Evolutionary conservation across 805 yeast species (phyloP).

Genomic region (Kazachstania bromeliacearum): DNA sequence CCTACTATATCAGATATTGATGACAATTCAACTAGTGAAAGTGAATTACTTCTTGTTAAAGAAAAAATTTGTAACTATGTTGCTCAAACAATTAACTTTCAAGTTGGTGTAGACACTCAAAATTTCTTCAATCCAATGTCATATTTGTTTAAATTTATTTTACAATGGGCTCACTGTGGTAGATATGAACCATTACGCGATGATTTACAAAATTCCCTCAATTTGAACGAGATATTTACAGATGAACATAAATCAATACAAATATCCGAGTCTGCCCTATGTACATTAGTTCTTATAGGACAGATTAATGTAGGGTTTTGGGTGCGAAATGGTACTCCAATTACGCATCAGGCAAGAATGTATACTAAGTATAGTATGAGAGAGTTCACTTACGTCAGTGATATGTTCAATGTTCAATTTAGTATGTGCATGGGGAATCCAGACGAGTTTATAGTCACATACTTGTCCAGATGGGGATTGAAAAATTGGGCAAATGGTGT

Average conservation of each 20-base stretch:
- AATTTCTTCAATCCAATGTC: constrained; percentile 28
- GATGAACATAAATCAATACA: constrained; percentile 14
- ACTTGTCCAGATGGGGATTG: constrained; percentile 65
- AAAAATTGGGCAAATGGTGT: constrained; percentile 42
- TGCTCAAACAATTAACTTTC: constrained; percentile 18
- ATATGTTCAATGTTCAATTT: constrained; percentile 60
- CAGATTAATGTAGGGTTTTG: constrained; percentile 85
- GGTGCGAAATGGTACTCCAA: constrained; percentile 88
- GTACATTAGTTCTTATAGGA: constrained; percentile 66
- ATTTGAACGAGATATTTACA: constrained; percentile 12
- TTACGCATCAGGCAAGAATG: constrained; percentile 67
- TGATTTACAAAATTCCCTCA: constrained; percentile 10
- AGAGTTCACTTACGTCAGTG: constrained; percentile 75
- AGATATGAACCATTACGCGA: constrained; percentile 20
- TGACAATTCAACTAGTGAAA: not conserved
- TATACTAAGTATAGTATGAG: constrained; percentile 71
- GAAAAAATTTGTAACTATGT: constrained; percentile 21
- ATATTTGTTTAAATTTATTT: constrained; percentile 22
- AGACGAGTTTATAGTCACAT: constrained; percentile 43
- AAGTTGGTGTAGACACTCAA: constrained; percentile 27
- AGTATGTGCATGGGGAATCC: constrained; percentile 49
- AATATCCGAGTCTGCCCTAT: constrained; percentile 55
- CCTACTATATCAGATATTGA: not conserved
- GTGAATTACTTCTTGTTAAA: not conserved
- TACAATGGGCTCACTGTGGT: constrained; percentile 29